phyloP scores from a whole-genome alignment of 1,284 basidiomycete genomes.

The Ceraceosorus bombacis region DNA sequence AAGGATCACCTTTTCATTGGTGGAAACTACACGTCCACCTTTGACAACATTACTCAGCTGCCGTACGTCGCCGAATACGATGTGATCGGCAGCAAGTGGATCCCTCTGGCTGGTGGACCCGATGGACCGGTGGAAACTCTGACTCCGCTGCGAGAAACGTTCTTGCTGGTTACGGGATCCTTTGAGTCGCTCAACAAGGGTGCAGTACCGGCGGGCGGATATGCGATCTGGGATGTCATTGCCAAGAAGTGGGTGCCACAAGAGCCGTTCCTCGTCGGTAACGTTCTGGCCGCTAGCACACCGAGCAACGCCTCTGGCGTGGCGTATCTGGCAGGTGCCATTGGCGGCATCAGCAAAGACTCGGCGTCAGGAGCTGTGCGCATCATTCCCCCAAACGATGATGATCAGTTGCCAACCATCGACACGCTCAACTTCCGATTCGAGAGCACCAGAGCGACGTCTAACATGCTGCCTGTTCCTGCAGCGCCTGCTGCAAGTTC shows the following conservation, averaged over 20 bases:
- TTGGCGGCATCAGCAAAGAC: constrained; percentile 49
- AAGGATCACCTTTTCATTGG: constrained; percentile 64
- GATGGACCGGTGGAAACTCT: constrained; percentile 62
- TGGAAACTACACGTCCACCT: constrained; percentile 71
- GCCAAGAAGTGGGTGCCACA: constrained; percentile 58
- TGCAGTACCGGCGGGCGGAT: constrained; percentile 57
- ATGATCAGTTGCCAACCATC: constrained; percentile 38
- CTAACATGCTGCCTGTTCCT: background rate
- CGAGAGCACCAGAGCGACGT: constrained; percentile 39
- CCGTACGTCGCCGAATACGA: constrained; percentile 67
- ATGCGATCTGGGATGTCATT: constrained; percentile 69
- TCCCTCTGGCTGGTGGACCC: constrained; percentile 64
- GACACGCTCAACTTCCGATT: constrained; percentile 38
- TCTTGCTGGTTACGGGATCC: constrained; percentile 65
- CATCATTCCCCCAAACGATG: constrained; percentile 41
- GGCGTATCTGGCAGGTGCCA: constrained; percentile 51
- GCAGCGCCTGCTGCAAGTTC: background rate
- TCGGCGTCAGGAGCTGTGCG: constrained; percentile 50
- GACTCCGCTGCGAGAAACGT: constrained; percentile 55
- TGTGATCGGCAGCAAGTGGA: constrained; percentile 62
- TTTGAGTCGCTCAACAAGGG: constrained; percentile 57
- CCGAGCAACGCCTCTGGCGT: constrained; percentile 51
- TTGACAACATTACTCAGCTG: constrained; percentile 53
- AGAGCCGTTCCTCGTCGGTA: constrained; percentile 53
- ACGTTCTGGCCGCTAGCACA: constrained; percentile 64